Base-by-base conservation (phyloP, 257 asterid species). In the Forsythia suspensa region DNA sequence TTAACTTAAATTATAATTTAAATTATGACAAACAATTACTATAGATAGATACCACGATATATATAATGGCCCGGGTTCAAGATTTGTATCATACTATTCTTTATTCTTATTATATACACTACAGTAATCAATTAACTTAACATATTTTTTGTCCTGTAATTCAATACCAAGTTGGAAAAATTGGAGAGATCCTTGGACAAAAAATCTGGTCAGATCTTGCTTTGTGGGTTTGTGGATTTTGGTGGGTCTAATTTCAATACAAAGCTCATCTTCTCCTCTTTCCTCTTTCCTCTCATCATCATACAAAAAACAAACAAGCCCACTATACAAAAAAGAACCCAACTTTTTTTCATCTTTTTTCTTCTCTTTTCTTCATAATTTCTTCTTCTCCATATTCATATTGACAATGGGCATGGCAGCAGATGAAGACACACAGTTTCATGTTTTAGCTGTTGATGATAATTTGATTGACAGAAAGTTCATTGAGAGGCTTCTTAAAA, bases 381-480 rank as follows among this genome's bases (percentile, higher is more conserved):
- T 42, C 51, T 40, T 44, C 65, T 72, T 20, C 34, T 2, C 34
- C 67, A 8, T 21, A 59, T 2, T 70, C 67, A 2, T 8, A 20
- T n/a, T 15, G 65, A 72, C 77, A 82, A 85, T 84, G 85, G 90
- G 79, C 8, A 80, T 83, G 88, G 81, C 86, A 40, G 79, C 85
- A 76, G 83, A 86, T 76, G 90, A 89, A 24, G 78, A 24, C 39
- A 63, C 89, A 37, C 89, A 86, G 78, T 89, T 84, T 75, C 94
- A 89, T 83, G 90, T 87, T 40, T 72, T 89, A 39, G 93, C 91
- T 68, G 93, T 89, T 61, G 93, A 89, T 87, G 93, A 89, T 66
- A 87, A 88, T 73, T 29, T 85, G 74, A 84, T 89, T 71, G 93
- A 89, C 40, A 89, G 93, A 80, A 89, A 89, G 51, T 78, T 89